Evolutionary conservation across 176 grass and related monocot species (phyloP), one percentile per base, ranked within the genome.

Genomic region (Raddia guianensis): DNA sequence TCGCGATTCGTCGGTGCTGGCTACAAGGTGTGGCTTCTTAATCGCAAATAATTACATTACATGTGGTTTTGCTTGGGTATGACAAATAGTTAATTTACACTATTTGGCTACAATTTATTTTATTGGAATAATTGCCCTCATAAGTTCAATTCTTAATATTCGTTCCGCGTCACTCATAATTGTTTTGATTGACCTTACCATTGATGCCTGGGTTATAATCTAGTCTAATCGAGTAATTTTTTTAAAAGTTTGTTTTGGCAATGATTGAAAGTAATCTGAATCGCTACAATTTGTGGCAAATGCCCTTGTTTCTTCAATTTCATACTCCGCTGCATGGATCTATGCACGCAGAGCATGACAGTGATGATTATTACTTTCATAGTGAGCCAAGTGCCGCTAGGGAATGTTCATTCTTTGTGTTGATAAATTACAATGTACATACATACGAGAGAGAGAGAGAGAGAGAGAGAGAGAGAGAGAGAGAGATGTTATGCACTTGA

Each of bases 21-120:
- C 95, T 52, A 98, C 92, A 77, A 92, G 95, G 92, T 93, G 89
- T 44, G 44, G 33, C 33, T 71, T 61, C 75, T 37, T 53, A 59
- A 45, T 66, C 44, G 40, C 15, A 37, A 9, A 5, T 8, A 51
- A 45, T 70, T 50, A 15, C 49, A 45, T 70, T 50, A 15, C 49
- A 21, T 48, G 1, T 57, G 47, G 15, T 46, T 80, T 50, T 69
- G 49, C 12, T 63, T 9, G 52, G 54, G 7, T 12, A 9, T 79
- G 18, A 49, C 56, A 44, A 52, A 63, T 65, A 52, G 0, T 48
- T 57, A 7, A 49, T 9, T 0, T 60, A 33, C 58, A 37, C 42
- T 49, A 2, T 48, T n/a, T 8, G 18, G 10, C 53, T 43, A 40
- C 12, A 34, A 20, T 79, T 49, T 46, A 35, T 68, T 70, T 55